Percentiles rank a stretch among this genome's conserved stretches.
phyloP scores from a whole-genome alignment of 73 alveolate species.

The Breviolum minutum region DNA sequence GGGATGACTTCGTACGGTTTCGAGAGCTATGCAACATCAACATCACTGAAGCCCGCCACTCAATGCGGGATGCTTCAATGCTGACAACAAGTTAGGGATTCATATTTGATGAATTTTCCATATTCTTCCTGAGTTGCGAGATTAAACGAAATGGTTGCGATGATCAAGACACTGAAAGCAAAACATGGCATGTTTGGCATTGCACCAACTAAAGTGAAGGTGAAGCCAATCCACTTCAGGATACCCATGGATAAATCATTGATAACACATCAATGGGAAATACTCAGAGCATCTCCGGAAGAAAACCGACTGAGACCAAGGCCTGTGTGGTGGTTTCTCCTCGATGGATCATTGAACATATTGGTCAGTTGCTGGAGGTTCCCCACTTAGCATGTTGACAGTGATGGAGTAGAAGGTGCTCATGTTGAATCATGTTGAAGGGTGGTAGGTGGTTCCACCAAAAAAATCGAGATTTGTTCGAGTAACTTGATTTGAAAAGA shows the following conservation, averaged over 20 bases:
- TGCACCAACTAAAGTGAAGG: not conserved
- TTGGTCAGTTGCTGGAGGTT: conserved; percentile 85
- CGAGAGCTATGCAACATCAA: conserved; percentile 90
- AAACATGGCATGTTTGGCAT: not conserved
- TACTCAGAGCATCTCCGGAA: not conserved
- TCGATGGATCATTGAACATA: conserved; percentile 91
- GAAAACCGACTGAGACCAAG: not conserved
- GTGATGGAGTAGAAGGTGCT: too few relatives aligned
- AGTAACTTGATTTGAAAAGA: too few relatives aligned
- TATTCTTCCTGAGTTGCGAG: too few relatives aligned
- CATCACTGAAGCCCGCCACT: conserved; percentile 53
- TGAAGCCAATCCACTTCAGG: not conserved
- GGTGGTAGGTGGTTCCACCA: too few relatives aligned
- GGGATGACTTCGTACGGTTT: conserved; percentile 92
- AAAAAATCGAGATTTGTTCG: too few relatives aligned
- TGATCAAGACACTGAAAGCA: too few relatives aligned
- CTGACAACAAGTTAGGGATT: not conserved
- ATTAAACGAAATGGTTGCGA: too few relatives aligned
- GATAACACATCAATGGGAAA: not conserved
- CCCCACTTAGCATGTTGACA: too few relatives aligned
- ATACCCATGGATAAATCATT: not conserved
- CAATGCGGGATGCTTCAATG: not conserved
- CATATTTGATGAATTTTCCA: not conserved
- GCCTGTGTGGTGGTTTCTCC: conserved; percentile 85
- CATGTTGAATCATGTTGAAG: too few relatives aligned